Percentiles rank a stretch among this genome's conserved stretches.
Conservation (phyloP, 495 filamentous ascomycete genomes). For the Tirmania nivea region DNA sequence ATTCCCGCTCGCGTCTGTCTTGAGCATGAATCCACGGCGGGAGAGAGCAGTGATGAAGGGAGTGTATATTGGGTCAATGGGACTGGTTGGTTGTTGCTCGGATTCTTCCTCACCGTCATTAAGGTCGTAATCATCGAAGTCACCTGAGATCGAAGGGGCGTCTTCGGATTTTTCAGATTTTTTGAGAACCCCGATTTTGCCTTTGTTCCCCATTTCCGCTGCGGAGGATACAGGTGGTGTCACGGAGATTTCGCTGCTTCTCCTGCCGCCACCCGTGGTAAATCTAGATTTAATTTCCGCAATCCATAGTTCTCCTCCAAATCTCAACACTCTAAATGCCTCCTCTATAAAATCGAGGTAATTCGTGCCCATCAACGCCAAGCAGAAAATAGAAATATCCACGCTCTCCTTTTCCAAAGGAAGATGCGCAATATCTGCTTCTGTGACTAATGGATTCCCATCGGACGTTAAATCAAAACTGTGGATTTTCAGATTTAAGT, state of each 20-base stretch:
- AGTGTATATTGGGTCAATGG: conserved; percentile 61
- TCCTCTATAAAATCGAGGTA: conserved; percentile 92
- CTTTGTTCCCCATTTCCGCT: conserved; percentile 24
- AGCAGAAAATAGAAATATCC: conserved; percentile 78
- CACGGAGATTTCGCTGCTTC: not conserved
- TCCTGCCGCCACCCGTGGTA: conserved; percentile 26
- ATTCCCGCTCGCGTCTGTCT: conserved; percentile 20
- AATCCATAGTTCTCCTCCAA: conserved; percentile 89
- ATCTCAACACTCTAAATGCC: conserved; percentile 69
- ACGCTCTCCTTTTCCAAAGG: conserved; percentile 48
- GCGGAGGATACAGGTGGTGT: conserved; percentile 3
- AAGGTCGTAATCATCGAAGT: not conserved
- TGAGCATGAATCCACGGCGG: conserved; percentile 56
- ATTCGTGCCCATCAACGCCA: conserved; percentile 96
- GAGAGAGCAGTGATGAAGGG: conserved; percentile 68
- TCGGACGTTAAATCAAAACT: conserved; percentile 39
- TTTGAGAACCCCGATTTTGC: conserved; percentile 17
- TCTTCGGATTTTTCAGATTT: conserved; percentile 28
- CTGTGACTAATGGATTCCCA: conserved; percentile 40
- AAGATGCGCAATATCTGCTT: conserved; percentile 68
- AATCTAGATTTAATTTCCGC: conserved; percentile 91
- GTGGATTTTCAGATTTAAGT: conserved; percentile 42
- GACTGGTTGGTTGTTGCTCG: conserved; percentile 26
- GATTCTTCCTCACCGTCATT: conserved; percentile 21
- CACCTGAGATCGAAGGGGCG: not conserved